Percentiles rank a stretch among this genome's conserved stretches.
Evolutionary conservation across 345 rosid genomes (phyloP).

Genomic region (Dipteronia dyeriana): DNA sequence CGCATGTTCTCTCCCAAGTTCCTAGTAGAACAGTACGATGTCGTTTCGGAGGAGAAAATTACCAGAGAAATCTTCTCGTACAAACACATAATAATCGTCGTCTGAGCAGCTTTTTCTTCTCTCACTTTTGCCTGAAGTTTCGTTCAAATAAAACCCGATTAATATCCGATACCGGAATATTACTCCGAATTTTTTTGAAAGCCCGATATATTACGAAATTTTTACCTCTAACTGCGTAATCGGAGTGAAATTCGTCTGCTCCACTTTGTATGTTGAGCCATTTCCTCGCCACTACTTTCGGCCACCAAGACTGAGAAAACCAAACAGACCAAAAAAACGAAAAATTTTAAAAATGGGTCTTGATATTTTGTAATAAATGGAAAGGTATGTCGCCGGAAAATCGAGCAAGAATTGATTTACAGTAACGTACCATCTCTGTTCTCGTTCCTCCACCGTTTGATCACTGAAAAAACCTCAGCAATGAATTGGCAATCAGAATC

Average conservation of each 20-base stretch:
- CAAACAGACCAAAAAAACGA: neutral
- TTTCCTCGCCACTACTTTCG: slow-evolving; percentile 64
- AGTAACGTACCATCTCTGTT: slow-evolving; percentile 34
- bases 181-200: neutral
- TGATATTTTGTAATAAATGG: neutral
- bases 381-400: neutral
- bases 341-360: neutral
- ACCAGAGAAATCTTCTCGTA: slow-evolving; percentile 71
- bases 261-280: slow-evolving; percentile 79
- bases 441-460: slow-evolving; percentile 40
- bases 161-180: neutral
- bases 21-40: neutral
- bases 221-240: slow-evolving; percentile 58
- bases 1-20: slow-evolving; percentile 1
- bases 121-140: slow-evolving; percentile 32
- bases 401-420: neutral
- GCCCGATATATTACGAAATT: slow-evolving; percentile 6
- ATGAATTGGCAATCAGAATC: slow-evolving; percentile 1
- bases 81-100: slow-evolving; percentile 44
- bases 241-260: slow-evolving; percentile 73
- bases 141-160: neutral
- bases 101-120: slow-evolving; percentile 82
- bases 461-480: slow-evolving; percentile 19
- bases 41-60: slow-evolving; percentile 8
- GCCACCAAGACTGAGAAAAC: slow-evolving; percentile 66